phyloP scores from a whole-genome alignment of 441 rosid genomes.

The Eutrema salsugineum region DNA sequence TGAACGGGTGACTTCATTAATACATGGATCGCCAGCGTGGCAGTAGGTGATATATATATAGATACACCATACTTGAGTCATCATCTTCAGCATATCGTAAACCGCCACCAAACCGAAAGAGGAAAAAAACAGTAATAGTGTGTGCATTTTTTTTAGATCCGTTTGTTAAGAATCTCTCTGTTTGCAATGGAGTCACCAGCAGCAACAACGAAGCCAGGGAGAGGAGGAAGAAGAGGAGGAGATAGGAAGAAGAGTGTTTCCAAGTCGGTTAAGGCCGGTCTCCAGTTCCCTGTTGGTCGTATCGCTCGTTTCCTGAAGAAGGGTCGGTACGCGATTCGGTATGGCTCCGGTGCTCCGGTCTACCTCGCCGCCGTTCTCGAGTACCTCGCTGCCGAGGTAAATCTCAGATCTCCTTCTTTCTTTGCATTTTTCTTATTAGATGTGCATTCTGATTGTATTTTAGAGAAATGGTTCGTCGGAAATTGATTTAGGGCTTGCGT shows the following conservation, averaged over 20 bases:
- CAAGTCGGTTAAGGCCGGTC: conserved; percentile 41
- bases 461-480: background rate
- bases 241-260: conserved; percentile 38
- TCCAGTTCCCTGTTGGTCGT: conserved; percentile 51
- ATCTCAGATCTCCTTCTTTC: background rate
- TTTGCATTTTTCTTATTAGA: background rate
- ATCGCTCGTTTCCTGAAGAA: conserved; percentile 44
- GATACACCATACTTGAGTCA: background rate
- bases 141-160: background rate
- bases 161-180: background rate
- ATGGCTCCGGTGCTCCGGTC: conserved; percentile 43
- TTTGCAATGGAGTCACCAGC: conserved; percentile 32
- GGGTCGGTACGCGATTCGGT: conserved; percentile 42
- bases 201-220: conserved; percentile 20
- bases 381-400: conserved; percentile 64
- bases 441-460: conserved; percentile 3
- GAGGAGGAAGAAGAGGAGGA: conserved; percentile 45
- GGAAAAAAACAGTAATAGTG: background rate
- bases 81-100: background rate
- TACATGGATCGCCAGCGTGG: conserved; percentile 30
- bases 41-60: background rate
- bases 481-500: background rate
- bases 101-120: conserved; percentile 13
- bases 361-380: conserved; percentile 52
- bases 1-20: background rate